Evolutionary conservation across 2,329 filamentous ascomycete genomes (phyloP), one percentile per base, ranked within the genome.

Genomic region (Huntiella omanensis): DNA sequence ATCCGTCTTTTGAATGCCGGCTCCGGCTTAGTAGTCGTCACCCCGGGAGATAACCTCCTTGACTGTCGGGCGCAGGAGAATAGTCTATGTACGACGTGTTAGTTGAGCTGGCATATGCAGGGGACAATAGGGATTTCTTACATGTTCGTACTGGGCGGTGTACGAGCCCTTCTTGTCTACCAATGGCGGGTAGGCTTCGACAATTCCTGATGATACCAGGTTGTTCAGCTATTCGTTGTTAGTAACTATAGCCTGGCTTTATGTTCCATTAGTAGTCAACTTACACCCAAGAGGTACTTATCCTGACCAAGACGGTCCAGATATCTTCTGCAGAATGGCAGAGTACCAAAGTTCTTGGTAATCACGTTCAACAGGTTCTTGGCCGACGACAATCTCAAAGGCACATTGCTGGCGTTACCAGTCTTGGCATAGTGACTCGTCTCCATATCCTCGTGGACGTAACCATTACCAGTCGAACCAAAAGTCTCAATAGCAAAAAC

Each of bases 141-240:
- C 83, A 66, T 92, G 84, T 67, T 93, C 84, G 57, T 74, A 88
- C 60, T 93, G 84, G 49, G 85, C 85, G 6, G 83, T 86, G 60
- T 88, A 91, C 12, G 81, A 87, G 37, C 84, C 84, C 68, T 87
- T 88, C 61, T 83, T 75, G 62, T 93, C 84, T 50, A 81, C 77
- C 51, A 92, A 66, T 10, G 84, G 84, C 3, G 83, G 82, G 55
- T 92, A 92, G 17, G 79, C 74, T 62, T 92, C 81, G 10, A 92
- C 83, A 53, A 92, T 82, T 40, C 83, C 83, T 41, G 69, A 75
- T 17, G 72, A 68, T 36, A 92, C 82, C 33, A 93, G 69, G 56
- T 80, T 85, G 62, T 87, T 91, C 61, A 92, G 65, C 76, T 83
- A 53, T 42, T 8, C 3, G 12, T 4, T 52, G 49, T 36, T 35